These are phyloP conservation scores for Asterochloris sp. DNA, from an alignment of 139 green algal genomes.

Conservation along the genomic window DNA sequence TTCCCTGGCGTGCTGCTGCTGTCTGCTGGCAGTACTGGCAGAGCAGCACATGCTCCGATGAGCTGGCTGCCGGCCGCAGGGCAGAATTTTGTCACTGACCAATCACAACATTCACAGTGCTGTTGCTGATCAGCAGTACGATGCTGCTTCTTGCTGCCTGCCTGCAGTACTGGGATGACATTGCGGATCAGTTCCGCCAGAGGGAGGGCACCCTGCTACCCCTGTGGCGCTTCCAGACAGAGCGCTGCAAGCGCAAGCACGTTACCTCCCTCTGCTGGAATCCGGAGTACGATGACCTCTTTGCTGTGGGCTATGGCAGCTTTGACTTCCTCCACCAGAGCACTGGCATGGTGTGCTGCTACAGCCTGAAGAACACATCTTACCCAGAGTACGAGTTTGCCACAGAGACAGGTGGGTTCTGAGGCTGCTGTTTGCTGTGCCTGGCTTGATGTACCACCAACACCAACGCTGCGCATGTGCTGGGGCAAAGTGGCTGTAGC, in stretches of 20 bases:
- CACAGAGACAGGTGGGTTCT: conserved; percentile 48
- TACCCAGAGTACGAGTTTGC: conserved; percentile 74
- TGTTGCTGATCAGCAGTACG: too few relatives aligned
- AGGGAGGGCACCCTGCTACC: conserved; percentile 87
- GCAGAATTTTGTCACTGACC: too few relatives aligned
- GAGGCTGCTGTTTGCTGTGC: neutral
- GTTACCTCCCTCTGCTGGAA: conserved; percentile 83
- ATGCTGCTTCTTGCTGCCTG: neutral
- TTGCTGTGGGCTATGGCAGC: conserved; percentile 85
- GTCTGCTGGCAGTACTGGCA: too few relatives aligned
- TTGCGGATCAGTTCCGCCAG: conserved; percentile 52
- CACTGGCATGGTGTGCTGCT: conserved; percentile 77
- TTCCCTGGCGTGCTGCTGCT: too few relatives aligned
- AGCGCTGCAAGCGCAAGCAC: conserved; percentile 34
- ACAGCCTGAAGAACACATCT: conserved; percentile 82
- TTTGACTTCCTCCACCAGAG: conserved; percentile 82
- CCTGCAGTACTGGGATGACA: conserved; percentile 90
- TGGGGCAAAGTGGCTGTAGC: too few relatives aligned
- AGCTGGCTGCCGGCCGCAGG: too few relatives aligned
- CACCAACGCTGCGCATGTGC: too few relatives aligned
- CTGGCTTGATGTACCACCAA: neutral
- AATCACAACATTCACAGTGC: too few relatives aligned
- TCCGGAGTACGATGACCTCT: conserved; percentile 74
- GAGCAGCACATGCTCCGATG: too few relatives aligned
- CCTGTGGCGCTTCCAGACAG: conserved; percentile 81